These are phyloP conservation scores for Erodium texanum DNA, from an alignment of 441 rosid genomes.

Conservation along the genomic window DNA sequence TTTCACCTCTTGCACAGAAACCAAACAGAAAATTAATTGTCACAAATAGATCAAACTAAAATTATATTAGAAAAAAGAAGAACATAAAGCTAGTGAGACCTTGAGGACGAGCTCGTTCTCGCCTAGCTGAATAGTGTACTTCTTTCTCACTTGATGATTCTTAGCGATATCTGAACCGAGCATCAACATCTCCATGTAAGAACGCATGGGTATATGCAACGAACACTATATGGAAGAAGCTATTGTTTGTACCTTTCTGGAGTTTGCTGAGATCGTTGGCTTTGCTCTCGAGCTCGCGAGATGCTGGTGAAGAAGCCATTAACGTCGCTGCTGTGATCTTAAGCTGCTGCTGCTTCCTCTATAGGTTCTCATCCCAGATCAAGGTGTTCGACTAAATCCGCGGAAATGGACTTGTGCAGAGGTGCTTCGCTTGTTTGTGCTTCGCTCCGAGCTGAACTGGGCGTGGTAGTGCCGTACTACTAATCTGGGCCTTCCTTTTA, in stretches of 20 bases:
- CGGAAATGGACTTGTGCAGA: too few relatives aligned
- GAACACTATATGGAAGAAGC: background rate
- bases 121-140: conserved; percentile 26
- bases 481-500: background rate
- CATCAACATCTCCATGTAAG: background rate
- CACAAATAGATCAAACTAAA: background rate
- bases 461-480: too few relatives aligned
- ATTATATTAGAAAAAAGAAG: background rate
- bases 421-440: too few relatives aligned
- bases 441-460: too few relatives aligned
- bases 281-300: conserved; percentile 23
- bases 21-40: background rate
- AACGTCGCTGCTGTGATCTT: background rate
- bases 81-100: conserved; percentile 8
- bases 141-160: conserved; percentile 26
- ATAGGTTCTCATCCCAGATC: too few relatives aligned
- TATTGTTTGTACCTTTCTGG: conserved; percentile 19
- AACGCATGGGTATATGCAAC: background rate
- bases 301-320: conserved; percentile 20
- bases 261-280: conserved; percentile 23
- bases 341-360: background rate
- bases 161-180: conserved; percentile 17
- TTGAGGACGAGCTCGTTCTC: conserved; percentile 28
- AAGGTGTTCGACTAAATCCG: too few relatives aligned
- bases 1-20: background rate